phyloP scores from a whole-genome alignment of 2,329 filamentous ascomycete species.

The Anthostomella pinea region DNA sequence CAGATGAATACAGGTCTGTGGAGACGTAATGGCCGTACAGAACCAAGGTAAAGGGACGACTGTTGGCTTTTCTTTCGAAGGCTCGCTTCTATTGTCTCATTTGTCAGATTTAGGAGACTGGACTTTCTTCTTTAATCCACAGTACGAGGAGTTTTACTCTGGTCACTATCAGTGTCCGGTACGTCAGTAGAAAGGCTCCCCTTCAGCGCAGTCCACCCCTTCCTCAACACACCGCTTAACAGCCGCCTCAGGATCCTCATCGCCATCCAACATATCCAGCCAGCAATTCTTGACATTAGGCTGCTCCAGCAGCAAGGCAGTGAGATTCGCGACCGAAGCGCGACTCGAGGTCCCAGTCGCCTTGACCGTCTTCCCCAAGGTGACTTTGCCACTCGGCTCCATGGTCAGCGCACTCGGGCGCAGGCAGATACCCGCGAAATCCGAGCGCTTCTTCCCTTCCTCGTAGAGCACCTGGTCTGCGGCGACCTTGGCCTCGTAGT shows the following conservation, averaged over 20 bases:
- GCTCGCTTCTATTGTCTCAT: too few relatives aligned
- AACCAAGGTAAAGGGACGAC: too few relatives aligned
- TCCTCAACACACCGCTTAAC: conserved; percentile 49
- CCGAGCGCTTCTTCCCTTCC: conserved; percentile 38
- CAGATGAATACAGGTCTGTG: too few relatives aligned
- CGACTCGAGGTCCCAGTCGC: conserved; percentile 46
- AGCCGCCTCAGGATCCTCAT: conserved; percentile 45
- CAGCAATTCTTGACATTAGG: conserved; percentile 47
- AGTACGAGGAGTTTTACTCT: too few relatives aligned
- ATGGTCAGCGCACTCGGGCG: conserved; percentile 51
- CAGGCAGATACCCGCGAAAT: conserved; percentile 50
- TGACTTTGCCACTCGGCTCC: conserved; percentile 46
- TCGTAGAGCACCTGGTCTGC: conserved; percentile 57
- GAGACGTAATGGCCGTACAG: too few relatives aligned
- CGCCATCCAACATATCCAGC: conserved; percentile 55
- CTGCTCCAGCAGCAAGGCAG: conserved; percentile 52
- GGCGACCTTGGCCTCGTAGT: conserved; percentile 59
- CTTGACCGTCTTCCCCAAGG: conserved; percentile 44
- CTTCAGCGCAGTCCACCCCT: conserved; percentile 50
- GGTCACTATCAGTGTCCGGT: too few relatives aligned
- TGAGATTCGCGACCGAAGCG: conserved; percentile 58
- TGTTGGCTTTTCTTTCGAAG: too few relatives aligned
- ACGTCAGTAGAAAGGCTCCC: conserved; percentile 45
- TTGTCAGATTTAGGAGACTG: too few relatives aligned
- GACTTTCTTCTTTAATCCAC: too few relatives aligned